Conservation (phyloP, 768 basidiomycete species). For the Hygrocybe punicea region DNA sequence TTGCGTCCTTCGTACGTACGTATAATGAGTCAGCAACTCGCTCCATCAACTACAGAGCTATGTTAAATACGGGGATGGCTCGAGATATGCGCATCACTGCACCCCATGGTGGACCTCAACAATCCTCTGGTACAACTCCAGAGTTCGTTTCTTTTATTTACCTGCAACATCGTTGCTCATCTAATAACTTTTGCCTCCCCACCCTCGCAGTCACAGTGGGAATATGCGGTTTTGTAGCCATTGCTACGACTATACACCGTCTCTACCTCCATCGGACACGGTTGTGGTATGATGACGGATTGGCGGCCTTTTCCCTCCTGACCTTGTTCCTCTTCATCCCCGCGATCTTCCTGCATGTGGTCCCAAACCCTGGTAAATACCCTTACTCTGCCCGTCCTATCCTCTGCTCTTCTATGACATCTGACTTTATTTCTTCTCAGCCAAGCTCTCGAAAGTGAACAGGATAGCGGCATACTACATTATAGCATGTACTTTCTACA, state of each 20-base stretch:
- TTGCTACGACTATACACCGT: constrained; percentile 30
- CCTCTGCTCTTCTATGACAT: constrained; percentile 8
- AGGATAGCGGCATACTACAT: constrained; percentile 34
- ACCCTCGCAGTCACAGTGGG: constrained; percentile 27
- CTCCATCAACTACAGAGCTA: neutral
- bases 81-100: neutral
- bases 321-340: constrained; percentile 27
- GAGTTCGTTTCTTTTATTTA: constrained; percentile 5
- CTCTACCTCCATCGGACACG: constrained; percentile 30
- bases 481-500: constrained; percentile 37
- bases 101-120: constrained; percentile 3
- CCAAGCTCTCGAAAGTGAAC: constrained; percentile 5
- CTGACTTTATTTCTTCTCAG: constrained; percentile 2
- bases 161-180: neutral
- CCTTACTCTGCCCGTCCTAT: constrained; percentile 14
- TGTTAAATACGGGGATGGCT: neutral
- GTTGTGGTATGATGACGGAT: constrained; percentile 40
- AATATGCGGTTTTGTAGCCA: constrained; percentile 34
- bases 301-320: constrained; percentile 29
- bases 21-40: neutral
- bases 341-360: constrained; percentile 27
- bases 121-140: constrained; percentile 18
- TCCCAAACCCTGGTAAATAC: constrained; percentile 22
- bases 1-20: no score
- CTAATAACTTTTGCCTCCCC: no score